Evolutionary conservation across 192 early-diverging fungal species (phyloP), one percentile per base, ranked within the genome.

Genomic region (Backusella mclennaniae): DNA sequence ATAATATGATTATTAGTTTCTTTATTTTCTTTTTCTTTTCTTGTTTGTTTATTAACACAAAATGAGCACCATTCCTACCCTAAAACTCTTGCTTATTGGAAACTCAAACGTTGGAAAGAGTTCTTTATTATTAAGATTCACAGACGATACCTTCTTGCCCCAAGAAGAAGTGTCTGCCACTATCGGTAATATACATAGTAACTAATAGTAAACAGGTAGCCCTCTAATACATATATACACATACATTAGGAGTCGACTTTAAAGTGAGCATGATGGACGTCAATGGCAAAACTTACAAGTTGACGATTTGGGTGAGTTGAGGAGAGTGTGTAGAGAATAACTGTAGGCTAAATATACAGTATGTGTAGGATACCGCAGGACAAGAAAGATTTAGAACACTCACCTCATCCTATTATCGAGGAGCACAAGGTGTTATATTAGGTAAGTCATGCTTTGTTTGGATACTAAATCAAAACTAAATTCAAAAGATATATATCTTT

Each of bases 301-400:
- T 99, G 69, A 96, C 96, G 0, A 97, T 99, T 70, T 97, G 96
- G 96, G 95, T 93, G 84, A 67, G 80, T 39, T 12, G 11, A 12
- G 11, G 38, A 39, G 3, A 12, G 38, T 8, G 38, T 11, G 38
- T 38, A 39, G 38, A 33, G 38, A 0, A 11, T 11, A 39, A 39
- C 11, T 39, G 2, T 33, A 3, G 2, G 33, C 33, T 33, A 33
- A 33, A 33, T 33, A 33, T 2, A 3, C 33, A 33, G 33, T 3
- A 11, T 38, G 38, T 39, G 9, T 39, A 39, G 38, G 98, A 99
- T 82, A 99, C 98, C 1, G 98, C 98, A 15, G 98, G 98, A 46
- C 98, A 99, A 83, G 98, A 99, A 84, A 91, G 98, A 35, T 99
- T 99, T 85, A 83, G 98, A 53, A 99, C 98, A 1, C 85, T 99